Percentiles rank a stretch among this genome's conserved stretches.
phyloP scores from a whole-genome alignment of 78 protist genomes.

The Acrasis kona region DNA sequence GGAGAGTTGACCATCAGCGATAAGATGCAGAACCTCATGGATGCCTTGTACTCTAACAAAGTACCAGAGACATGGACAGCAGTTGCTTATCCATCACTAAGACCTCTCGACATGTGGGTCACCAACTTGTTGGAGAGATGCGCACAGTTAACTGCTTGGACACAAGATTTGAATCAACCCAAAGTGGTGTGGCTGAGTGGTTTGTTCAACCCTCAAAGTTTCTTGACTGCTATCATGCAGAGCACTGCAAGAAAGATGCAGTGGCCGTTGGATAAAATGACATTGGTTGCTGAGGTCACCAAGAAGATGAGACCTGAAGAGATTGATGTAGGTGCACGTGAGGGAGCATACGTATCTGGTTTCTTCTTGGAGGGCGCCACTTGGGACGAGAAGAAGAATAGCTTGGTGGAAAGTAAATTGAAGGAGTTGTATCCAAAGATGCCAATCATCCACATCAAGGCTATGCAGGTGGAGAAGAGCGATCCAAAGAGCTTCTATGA shows the following conservation, averaged over 20 bases:
- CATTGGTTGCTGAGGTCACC: constrained; percentile 27
- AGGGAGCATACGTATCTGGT: constrained; percentile 39
- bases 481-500: constrained; percentile 22
- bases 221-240: constrained; percentile 68
- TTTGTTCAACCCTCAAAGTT: constrained; percentile 69
- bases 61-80: constrained; percentile 44
- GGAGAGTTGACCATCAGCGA: constrained; percentile 61
- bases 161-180: constrained; percentile 26
- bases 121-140: constrained; percentile 33
- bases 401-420: constrained; percentile 39
- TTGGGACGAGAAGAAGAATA: constrained; percentile 30
- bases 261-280: constrained; percentile 25
- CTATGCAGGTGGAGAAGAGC: neutral
- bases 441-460: constrained; percentile 33
- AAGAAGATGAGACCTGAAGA: constrained; percentile 26
- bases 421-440: constrained; percentile 45
- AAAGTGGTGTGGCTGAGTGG: constrained; percentile 27
- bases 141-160: constrained; percentile 35
- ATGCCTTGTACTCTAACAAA: constrained; percentile 13
- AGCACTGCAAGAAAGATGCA: constrained; percentile 35
- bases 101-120: constrained; percentile 48
- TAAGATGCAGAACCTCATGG: constrained; percentile 33
- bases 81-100: constrained; percentile 58
- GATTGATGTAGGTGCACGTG: constrained; percentile 18
- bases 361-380: constrained; percentile 40